A percentile compares a stretch with the other conserved stretches of the same genome.
Conservation (phyloP, 192 early-diverging fungal genomes). For the Kappamyces sp. region DNA sequence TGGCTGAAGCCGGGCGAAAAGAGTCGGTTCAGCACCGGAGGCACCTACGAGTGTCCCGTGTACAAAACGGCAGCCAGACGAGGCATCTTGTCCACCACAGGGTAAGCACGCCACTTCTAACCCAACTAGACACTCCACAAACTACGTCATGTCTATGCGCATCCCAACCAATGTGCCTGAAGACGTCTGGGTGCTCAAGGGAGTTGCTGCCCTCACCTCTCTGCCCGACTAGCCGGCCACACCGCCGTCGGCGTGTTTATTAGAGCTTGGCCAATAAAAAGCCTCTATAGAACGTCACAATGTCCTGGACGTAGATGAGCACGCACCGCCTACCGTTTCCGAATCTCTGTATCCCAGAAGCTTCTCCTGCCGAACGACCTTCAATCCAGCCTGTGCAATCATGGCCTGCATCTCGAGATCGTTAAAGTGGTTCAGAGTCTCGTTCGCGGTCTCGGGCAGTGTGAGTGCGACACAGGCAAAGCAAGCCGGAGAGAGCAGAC, state of each 20-base stretch:
- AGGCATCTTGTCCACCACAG: conserved; percentile 54
- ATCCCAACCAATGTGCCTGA: conserved; percentile 52
- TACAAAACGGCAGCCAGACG: conserved; percentile 55
- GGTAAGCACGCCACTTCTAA: conserved; percentile 30
- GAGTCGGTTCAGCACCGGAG: conserved; percentile 28
- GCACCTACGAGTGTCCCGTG: conserved; percentile 56
- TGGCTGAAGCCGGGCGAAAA: conserved; percentile 53
- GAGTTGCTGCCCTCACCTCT: conserved; percentile 38
- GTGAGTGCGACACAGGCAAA: background rate
- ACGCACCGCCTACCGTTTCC: background rate
- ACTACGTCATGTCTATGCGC: conserved; percentile 62
- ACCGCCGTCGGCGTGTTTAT: too few species aligned
- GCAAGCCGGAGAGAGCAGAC: background rate
- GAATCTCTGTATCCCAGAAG: conserved; percentile 13
- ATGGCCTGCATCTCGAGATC: background rate
- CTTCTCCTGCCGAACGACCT: conserved; percentile 1
- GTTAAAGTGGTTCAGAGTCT: background rate
- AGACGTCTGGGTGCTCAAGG: conserved; percentile 48
- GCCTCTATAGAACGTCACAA: too few species aligned
- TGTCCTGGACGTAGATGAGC: too few species aligned
- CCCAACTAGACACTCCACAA: conserved; percentile 46
- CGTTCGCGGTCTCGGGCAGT: conserved; percentile 3
- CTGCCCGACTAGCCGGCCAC: conserved; percentile 21
- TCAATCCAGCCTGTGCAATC: background rate
- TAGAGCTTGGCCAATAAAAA: too few species aligned